Evolutionary conservation across 169 alveolate species (phyloP).

Genomic region (Plasmodium gonderi): DNA sequence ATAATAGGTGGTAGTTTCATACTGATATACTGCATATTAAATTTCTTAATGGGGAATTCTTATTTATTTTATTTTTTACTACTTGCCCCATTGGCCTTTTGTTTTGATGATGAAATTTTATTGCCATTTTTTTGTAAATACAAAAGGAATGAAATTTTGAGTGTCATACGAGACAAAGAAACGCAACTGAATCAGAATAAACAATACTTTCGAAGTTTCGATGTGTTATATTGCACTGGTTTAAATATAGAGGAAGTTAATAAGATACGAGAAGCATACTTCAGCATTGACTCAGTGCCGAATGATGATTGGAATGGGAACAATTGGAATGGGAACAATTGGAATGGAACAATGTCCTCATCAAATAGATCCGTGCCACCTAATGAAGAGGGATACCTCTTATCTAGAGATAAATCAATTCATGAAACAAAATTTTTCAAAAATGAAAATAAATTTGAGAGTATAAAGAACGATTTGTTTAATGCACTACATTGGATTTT

Average conservation of each 20-base stretch:
- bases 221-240: conserved; percentile 34
- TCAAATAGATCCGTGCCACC: background rate
- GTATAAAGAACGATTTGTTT: conserved; percentile 14
- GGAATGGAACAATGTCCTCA: background rate
- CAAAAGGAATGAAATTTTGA: conserved; percentile 34
- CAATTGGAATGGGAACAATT: background rate
- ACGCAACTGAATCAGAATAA: background rate
- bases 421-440: background rate
- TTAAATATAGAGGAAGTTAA: conserved; percentile 8
- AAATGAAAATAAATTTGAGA: background rate
- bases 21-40: conserved; percentile 25
- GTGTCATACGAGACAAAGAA: conserved; percentile 20
- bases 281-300: background rate
- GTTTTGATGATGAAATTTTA: conserved; percentile 58
- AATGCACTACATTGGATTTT: conserved; percentile 15
- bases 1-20: conserved; percentile 31
- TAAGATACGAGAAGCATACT: conserved; percentile 26
- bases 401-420: background rate
- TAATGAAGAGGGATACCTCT: background rate
- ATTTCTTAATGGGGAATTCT: conserved; percentile 35
- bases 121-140: conserved; percentile 8
- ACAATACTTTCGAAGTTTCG: conserved; percentile 28
- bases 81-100: conserved; percentile 59
- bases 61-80: conserved; percentile 48
- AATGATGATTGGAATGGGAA: background rate